Evolutionary conservation across 306 rosid genomes (phyloP), one percentile per base, ranked within the genome.

Genomic region (Pterocarpus macrocarpus): DNA sequence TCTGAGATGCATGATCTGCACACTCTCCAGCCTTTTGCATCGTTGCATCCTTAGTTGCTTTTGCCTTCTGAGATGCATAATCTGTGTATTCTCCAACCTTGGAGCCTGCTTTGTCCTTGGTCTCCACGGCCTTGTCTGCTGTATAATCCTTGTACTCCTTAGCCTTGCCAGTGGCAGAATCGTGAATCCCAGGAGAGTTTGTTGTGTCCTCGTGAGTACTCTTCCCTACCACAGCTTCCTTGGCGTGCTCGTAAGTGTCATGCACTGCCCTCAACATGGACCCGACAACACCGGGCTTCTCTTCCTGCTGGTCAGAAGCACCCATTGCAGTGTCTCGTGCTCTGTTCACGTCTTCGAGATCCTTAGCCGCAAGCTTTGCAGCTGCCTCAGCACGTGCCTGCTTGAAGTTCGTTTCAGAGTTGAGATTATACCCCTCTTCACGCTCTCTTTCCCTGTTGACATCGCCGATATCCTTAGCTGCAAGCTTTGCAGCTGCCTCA

Each of bases 371-470:
- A 1, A 86, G 87, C 64, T 88, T 91, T 1, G 89, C 81, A 0
- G 92, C 94, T 6, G 90, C 97, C 72, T 93, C 94, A 0, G 97
- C 96, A 30, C 89, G 76, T 80, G 93, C 90, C 38, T 87, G 81
- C 81, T 88, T 91, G 83, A 81, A 82, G 36, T 86, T 79, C 41
- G 33, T 47, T 7, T 84, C 85, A 0, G 70, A 34, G 32, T 62
- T 30, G 5, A 79, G 39, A 0, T 44, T 22, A 45, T 8, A 75
- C 1, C 84, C 73, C 50, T 77, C 76, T 1, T 86, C 83, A 0
- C 69, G 4, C 71, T 81, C 88, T 1, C 61, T 71, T 8, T 85
- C 76, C 83, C 92, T 87, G 64, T 83, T 87, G 0, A 81, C 66
- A 1, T 91, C 94, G 16, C 85, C 85, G 0, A 90, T 79, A 44